phyloP scores from a whole-genome alignment of 305 asterid genomes.

The Nicotiana rustica region DNA sequence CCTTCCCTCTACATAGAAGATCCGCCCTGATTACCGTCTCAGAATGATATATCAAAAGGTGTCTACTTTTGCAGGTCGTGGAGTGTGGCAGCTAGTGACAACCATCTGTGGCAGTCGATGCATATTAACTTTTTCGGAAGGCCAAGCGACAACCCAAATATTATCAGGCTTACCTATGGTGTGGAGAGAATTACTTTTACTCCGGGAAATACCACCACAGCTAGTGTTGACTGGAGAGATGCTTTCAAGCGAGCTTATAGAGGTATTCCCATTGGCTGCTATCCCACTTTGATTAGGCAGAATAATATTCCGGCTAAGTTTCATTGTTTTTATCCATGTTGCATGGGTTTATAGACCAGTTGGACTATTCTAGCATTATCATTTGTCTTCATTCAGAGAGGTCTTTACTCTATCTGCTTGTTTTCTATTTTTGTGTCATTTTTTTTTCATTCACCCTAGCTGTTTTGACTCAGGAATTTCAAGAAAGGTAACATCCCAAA shows the following conservation, averaged over 20 bases:
- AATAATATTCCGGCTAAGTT: background rate
- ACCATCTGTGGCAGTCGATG: slow-evolving; percentile 67
- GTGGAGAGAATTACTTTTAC: slow-evolving; percentile 28
- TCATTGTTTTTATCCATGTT: background rate
- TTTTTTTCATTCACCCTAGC: background rate
- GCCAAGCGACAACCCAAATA: slow-evolving; percentile 34
- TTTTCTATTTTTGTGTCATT: background rate
- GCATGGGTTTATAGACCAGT: background rate
- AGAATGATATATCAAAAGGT: slow-evolving; percentile 10
- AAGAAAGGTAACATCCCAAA: slow-evolving; percentile 50
- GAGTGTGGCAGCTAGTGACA: slow-evolving; percentile 70
- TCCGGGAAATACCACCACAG: slow-evolving; percentile 31
- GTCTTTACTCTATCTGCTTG: background rate
- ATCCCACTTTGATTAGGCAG: background rate
- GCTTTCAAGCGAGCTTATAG: slow-evolving; percentile 55
- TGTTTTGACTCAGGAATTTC: slow-evolving; percentile 50
- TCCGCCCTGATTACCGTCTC: background rate
- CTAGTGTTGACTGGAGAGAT: slow-evolving; percentile 52
- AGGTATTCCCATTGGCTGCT: slow-evolving; percentile 46
- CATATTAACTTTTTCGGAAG: slow-evolving; percentile 50
- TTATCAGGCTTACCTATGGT: slow-evolving; percentile 22
- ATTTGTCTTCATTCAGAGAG: slow-evolving; percentile 26
- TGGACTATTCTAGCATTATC: background rate
- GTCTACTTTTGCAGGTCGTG: slow-evolving; percentile 60
- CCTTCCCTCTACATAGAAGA: too few relatives aligned